These are phyloP conservation scores for Heracleum sosnowskyi DNA, from an alignment of 129 eudicot species.

Conservation along the genomic window DNA sequence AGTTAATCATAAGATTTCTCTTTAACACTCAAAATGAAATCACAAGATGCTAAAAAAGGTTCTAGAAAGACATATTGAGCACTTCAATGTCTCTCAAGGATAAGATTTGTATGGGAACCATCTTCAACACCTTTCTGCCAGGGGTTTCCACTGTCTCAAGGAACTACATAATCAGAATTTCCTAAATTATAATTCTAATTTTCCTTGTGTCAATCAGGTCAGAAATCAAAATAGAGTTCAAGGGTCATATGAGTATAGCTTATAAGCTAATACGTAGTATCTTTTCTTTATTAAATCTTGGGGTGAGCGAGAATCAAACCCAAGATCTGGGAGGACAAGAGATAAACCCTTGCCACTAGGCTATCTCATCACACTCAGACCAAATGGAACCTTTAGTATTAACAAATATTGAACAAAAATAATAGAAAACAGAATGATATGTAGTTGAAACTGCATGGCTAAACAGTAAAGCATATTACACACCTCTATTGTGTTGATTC, in stretches of 20 bases:
- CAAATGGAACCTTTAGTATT: background rate
- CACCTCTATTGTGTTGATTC: conserved; percentile 29
- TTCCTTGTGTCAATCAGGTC: background rate
- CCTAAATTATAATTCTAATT: background rate
- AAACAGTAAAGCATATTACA: conserved; percentile 6
- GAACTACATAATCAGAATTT: background rate
- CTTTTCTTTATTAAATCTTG: no score
- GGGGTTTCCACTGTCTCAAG: background rate
- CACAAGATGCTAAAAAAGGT: background rate
- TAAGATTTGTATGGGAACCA: background rate
- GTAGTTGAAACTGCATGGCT: background rate
- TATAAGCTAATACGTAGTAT: no score
- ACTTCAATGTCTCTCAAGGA: background rate
- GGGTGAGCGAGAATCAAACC: no score
- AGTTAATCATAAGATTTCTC: background rate
- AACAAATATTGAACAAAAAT: background rate
- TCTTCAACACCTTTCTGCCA: background rate
- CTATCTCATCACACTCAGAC: no score
- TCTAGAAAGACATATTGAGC: background rate
- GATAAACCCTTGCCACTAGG: no score
- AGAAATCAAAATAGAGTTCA: background rate
- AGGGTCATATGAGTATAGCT: no score
- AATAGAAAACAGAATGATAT: background rate
- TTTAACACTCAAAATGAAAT: background rate
- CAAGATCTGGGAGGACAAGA: no score